A percentile compares a stretch with the other conserved stretches of the same genome.
These are phyloP conservation scores for Macrolepiota dolichaula DNA, from an alignment of 768 basidiomycete genomes.

Conservation along the genomic window DNA sequence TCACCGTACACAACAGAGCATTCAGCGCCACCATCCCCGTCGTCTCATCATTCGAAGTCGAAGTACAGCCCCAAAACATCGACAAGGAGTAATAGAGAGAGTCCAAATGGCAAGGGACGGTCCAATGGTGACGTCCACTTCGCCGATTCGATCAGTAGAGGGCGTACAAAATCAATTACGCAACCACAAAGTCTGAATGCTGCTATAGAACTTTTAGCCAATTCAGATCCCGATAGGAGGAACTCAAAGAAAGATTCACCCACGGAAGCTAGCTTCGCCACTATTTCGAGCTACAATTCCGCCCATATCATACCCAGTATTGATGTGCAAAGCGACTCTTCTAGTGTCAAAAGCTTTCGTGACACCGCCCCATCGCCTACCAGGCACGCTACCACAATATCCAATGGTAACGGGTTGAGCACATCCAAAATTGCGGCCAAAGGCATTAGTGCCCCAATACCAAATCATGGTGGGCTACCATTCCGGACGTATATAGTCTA, in stretches of 20 bases:
- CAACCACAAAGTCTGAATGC: conserved; percentile 71
- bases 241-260: neutral
- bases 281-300: conserved; percentile 13
- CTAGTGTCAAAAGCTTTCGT: conserved; percentile 22
- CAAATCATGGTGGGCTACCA: conserved; percentile 57
- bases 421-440: conserved; percentile 53
- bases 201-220: conserved; percentile 61
- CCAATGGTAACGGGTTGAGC: conserved; percentile 20
- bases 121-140: conserved; percentile 21
- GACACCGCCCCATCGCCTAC: conserved; percentile 40
- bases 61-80: conserved; percentile 15
- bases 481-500: neutral
- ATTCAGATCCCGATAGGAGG: neutral
- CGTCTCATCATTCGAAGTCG: conserved; percentile 28
- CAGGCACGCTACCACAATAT: conserved; percentile 38
- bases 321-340: conserved; percentile 24
- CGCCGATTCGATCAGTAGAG: conserved; percentile 40
- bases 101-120: conserved; percentile 27
- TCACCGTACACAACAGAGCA: conserved; percentile 66
- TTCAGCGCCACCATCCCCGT: conserved; percentile 54
- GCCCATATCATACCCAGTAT: conserved; percentile 17
- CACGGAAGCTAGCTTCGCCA: conserved; percentile 8
- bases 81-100: conserved; percentile 30
- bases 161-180: conserved; percentile 45
- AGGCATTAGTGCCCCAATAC: conserved; percentile 64